Base-by-base conservation (phyloP, 768 basidiomycete species). In the Glaciozyma martinii region DNA sequence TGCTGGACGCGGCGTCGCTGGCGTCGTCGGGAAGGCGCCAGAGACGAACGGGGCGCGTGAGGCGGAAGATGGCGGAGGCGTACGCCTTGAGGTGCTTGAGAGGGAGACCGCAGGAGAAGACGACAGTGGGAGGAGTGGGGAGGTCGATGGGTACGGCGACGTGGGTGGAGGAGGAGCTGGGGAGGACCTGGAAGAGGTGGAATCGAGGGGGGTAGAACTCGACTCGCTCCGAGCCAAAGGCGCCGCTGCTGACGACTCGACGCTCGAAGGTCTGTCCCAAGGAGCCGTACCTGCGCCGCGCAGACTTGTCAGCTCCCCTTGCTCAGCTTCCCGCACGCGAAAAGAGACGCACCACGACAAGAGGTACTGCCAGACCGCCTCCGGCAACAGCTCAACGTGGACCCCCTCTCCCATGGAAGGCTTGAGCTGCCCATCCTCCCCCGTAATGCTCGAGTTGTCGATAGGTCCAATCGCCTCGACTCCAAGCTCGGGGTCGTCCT, bases 381-480 rank as follows among this genome's bases (percentile, higher is more conserved):
- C 78, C 3, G 90, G 88, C 5, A 95, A 80, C 70, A 84, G 87
- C 74, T 89, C 86, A 59, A 87, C 82, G 73, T 95, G 76, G 43
- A 74, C 72, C 27, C 84, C 82, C 72, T 91, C 88, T 82, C 33
- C 83, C 74, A 86, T 74, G 3, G 64, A 66, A 23, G 56, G 59
- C 61, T 64, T 66, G 52, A 79, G 68, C 30, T 75, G 78, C 63
- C 87, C 76, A 64, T 79, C 83, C 63, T 80, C 79, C 16, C 77
- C 72, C 72, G 85, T 84, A n/a, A 94, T 79, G 21, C 77, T 73
- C 27, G 83, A 78, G 76, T 92, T 93, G 75, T 91, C 83, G 58
- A 93, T 83, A 37, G 88, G 83, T 30, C 85, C 86, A 16, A 76
- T 64, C 29, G 61, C 43, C 19, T 63, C 68, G 10, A 68, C 56